Base-by-base conservation (phyloP, 148 eudicot genomes). In the Vaccinium darrowii region DNA sequence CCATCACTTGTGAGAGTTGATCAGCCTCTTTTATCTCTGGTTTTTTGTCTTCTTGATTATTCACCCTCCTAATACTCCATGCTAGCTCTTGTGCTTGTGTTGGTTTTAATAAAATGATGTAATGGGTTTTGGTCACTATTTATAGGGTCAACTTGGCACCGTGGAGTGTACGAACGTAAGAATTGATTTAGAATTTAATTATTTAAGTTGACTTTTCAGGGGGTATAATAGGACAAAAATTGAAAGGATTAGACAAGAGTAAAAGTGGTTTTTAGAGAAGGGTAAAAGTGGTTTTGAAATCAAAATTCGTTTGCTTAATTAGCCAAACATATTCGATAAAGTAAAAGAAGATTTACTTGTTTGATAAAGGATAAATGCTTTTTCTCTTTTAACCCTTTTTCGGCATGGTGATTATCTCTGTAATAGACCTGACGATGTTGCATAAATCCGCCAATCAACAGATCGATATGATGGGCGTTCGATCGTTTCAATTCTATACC, bases 61-160 rank as follows among this genome's bases (percentile, higher is more conserved):
- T 21, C 15, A 21, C 12, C 16, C 62, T 62, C 27, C 8, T 1
- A 12, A n/a, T 73, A 39, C 60, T 53, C 75, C 58, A 0, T 54
- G 58, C 58, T 43, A 43, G 6, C 47, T 78, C 13, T 16, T 76
- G 43, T 62, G 63, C 75, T 80, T 52, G 79, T 51, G 27, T 62
- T 81, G 85, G 82, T 87, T 87, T 86, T 84, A 89, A 89, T 88
- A 81, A 84, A 87, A 86, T 87, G 91, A 88, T 92, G 94, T 87
- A 23, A 85, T 84, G 81, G 87, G 90, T 84, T 87, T 90, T 56
- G 91, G 81, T 88, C 85, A 73, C 88, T 93, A 91, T 93, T 85
- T 93, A 93, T 93, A 91, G 69, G 6, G 0, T 85, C 30, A 65
- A 65, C 3, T 53, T 53, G 14, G 56, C 8, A 53, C 56, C 30